These are phyloP conservation scores for Suhomyces yuchorum DNA, from an alignment of 1,139 yeast genomes.

Conservation along the genomic window DNA sequence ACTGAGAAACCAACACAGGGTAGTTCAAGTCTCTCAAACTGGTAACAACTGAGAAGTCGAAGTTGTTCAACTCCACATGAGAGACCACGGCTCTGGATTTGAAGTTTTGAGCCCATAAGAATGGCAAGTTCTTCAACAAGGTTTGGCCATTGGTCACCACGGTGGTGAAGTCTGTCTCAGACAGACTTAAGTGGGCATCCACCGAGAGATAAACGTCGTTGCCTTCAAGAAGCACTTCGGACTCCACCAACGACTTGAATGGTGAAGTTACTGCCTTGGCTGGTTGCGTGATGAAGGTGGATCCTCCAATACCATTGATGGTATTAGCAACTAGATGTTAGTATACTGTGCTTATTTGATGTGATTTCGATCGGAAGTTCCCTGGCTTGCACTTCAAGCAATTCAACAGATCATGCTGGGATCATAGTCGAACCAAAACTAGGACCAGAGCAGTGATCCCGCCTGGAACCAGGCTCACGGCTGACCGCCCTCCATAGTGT, in stretches of 20 bases:
- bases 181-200: conserved; percentile 28
- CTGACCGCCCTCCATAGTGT: no score
- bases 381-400: no score
- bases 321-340: conserved; percentile 18
- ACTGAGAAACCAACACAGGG: conserved; percentile 66
- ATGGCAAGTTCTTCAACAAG: conserved; percentile 55
- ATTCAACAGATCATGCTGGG: no score
- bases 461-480: no score
- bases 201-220: conserved; percentile 59
- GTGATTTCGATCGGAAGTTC: no score
- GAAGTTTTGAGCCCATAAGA: conserved; percentile 47
- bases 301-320: conserved; percentile 27
- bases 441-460: no score
- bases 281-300: conserved; percentile 47
- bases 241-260: conserved; percentile 28
- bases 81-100: conserved; percentile 52
- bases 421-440: no score
- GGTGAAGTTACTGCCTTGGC: conserved; percentile 47
- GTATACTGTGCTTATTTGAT: no score
- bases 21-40: conserved; percentile 71
- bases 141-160: conserved; percentile 57
- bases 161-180: conserved; percentile 41
- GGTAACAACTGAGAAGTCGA: conserved; percentile 67
- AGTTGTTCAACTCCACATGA: conserved; percentile 57
- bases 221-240: conserved; percentile 41